Percentiles rank a stretch among this genome's conserved stretches.
These are phyloP conservation scores for Xylariomycetidae sp. DNA, from an alignment of 2,329 filamentous ascomycete genomes.

Conservation along the genomic window DNA sequence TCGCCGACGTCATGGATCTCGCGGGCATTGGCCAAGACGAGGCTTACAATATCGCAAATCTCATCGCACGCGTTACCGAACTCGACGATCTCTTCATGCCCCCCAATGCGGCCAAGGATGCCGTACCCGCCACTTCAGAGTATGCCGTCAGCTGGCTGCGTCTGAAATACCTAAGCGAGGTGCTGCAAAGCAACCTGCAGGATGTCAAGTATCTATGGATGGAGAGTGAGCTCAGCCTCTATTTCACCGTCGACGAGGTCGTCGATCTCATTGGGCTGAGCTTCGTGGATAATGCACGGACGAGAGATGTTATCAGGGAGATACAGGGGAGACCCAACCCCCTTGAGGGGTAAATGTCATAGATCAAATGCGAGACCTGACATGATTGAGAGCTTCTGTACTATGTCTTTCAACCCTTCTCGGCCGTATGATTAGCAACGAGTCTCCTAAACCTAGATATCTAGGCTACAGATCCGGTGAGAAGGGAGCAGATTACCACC, in stretches of 20 bases:
- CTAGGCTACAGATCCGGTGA: too few relatives aligned
- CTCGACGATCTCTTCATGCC: slow-evolving; percentile 58
- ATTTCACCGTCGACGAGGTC: slow-evolving; percentile 58
- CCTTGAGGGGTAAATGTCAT: too few relatives aligned
- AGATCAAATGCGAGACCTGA: too few relatives aligned
- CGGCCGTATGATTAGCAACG: too few relatives aligned
- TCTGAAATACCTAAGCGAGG: slow-evolving; percentile 59
- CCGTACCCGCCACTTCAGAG: slow-evolving; percentile 52
- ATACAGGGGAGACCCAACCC: slow-evolving; percentile 50
- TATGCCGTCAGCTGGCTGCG: slow-evolving; percentile 60
- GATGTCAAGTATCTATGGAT: slow-evolving; percentile 61
- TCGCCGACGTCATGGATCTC: slow-evolving; percentile 59
- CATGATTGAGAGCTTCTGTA: too few relatives aligned
- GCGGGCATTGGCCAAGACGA: slow-evolving; percentile 59
- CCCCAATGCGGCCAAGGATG: slow-evolving; percentile 26
- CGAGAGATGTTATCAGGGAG: slow-evolving; percentile 53
- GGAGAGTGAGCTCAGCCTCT: slow-evolving; percentile 61
- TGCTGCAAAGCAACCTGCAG: slow-evolving; percentile 61
- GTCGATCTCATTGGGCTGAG: slow-evolving; percentile 58
- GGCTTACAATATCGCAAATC: slow-evolving; percentile 55
- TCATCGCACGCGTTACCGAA: slow-evolving; percentile 53
- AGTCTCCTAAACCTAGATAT: too few relatives aligned
- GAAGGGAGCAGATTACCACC: too few relatives aligned
- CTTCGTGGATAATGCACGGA: slow-evolving; percentile 59
- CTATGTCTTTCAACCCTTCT: too few relatives aligned